phyloP scores from a whole-genome alignment of 345 rosid species.

The Cardiospermum halicacabum region DNA sequence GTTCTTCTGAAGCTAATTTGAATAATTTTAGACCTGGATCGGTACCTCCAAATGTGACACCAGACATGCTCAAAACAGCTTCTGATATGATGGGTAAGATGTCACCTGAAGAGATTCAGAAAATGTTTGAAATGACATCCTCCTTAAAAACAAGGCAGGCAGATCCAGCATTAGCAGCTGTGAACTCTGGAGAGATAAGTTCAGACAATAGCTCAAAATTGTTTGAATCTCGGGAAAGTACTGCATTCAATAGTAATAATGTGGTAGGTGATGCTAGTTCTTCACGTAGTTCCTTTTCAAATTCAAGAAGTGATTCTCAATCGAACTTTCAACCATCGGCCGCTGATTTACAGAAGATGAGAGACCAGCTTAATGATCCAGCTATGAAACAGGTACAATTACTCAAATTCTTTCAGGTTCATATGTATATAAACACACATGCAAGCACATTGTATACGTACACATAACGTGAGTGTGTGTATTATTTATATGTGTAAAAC shows the following conservation, averaged over 20 bases:
- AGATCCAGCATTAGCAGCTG: slow-evolving; percentile 30
- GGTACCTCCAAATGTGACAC: slow-evolving; percentile 46
- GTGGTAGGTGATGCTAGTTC: slow-evolving; percentile 48
- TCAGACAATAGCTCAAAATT: slow-evolving; percentile 22
- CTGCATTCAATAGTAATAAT: slow-evolving; percentile 28
- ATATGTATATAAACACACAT: no score
- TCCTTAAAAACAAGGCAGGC: slow-evolving; percentile 41
- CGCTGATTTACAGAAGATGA: slow-evolving; percentile 79
- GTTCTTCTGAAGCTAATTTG: slow-evolving; percentile 27
- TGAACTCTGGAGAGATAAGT: slow-evolving; percentile 14
- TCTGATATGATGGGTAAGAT: slow-evolving; percentile 79
- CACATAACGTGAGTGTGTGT: no score
- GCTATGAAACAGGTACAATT: slow-evolving; percentile 74
- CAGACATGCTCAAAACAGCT: slow-evolving; percentile 82
- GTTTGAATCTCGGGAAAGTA: slow-evolving; percentile 25
- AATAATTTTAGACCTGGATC: slow-evolving; percentile 39
- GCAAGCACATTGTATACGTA: no score
- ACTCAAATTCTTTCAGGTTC: background rate
- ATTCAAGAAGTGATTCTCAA: slow-evolving; percentile 36
- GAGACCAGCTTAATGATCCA: slow-evolving; percentile 94
- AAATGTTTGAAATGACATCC: slow-evolving; percentile 84
- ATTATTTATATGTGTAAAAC: no score
- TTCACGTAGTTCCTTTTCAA: slow-evolving; percentile 33
- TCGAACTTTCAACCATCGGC: slow-evolving; percentile 54
- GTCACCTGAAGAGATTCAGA: slow-evolving; percentile 74